Evolutionary conservation across 768 basidiomycete genomes (phyloP).

Genomic region (Serpula lacrymans): DNA sequence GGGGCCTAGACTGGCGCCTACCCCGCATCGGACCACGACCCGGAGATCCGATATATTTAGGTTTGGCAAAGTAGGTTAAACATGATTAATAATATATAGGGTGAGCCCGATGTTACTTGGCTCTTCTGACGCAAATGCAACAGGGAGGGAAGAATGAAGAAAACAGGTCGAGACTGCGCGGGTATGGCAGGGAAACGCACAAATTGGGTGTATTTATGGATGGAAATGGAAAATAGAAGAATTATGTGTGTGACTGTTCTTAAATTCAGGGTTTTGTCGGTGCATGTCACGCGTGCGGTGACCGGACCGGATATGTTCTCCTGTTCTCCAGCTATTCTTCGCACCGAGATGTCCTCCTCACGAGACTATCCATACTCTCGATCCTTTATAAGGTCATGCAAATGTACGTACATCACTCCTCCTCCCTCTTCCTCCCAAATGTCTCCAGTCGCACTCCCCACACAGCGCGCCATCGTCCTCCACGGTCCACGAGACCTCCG

Average conservation of each 20-base stretch:
- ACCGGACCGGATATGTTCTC: conserved; percentile 29
- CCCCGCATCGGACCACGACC: conserved; percentile 27
- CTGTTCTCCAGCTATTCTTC: conserved; percentile 20
- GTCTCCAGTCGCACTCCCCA: conserved; percentile 47
- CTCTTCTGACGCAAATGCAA: too few species aligned
- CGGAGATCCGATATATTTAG: conserved; percentile 26
- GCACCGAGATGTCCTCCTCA: conserved; percentile 28
- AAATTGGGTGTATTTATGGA: too few species aligned
- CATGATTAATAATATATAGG: too few species aligned
- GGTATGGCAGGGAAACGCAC: too few species aligned
- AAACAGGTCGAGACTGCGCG: too few species aligned
- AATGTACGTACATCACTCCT: conserved; percentile 22
- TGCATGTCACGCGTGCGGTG: conserved; percentile 24
- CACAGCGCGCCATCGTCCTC: conserved; percentile 75
- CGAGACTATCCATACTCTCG: conserved; percentile 28
- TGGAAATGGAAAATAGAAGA: too few species aligned
- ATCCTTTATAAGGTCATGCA: conserved; percentile 29
- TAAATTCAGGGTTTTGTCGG: conserved; percentile 2
- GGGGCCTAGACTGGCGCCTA: conserved; percentile 15
- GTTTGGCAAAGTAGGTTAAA: too few species aligned
- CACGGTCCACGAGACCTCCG: conserved; percentile 82
- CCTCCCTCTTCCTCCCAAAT: conserved; percentile 24
- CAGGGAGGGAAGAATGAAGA: too few species aligned
- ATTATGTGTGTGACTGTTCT: conserved; percentile 12
- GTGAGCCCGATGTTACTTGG: too few species aligned